A percentile compares a stretch with the other conserved stretches of the same genome.
Conservation (phyloP, 1,284 basidiomycete genomes). For the Boletus hoseneyae region DNA sequence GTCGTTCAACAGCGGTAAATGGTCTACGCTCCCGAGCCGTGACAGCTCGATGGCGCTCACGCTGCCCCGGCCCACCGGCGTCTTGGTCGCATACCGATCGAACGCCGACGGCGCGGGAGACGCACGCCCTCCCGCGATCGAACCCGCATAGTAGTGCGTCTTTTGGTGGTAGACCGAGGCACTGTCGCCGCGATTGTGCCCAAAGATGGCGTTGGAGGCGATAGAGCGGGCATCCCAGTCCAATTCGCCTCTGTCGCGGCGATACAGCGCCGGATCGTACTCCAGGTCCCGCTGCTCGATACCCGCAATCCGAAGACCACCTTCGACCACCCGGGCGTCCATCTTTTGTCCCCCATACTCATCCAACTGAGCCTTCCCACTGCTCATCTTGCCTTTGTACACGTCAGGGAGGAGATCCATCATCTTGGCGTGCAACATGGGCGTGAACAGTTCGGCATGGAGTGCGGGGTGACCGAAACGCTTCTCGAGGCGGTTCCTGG, state of each 20-base stretch:
- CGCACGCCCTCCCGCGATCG: slow-evolving; percentile 36
- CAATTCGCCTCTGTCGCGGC: slow-evolving; percentile 72
- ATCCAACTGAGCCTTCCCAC: slow-evolving; percentile 58
- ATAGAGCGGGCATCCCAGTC: slow-evolving; percentile 79
- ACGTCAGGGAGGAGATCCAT: slow-evolving; percentile 72
- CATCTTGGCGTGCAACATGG: slow-evolving; percentile 85
- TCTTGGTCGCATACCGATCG: slow-evolving; percentile 53
- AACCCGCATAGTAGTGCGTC: slow-evolving; percentile 41
- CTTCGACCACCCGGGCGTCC: slow-evolving; percentile 66
- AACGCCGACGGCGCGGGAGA: slow-evolving; percentile 48
- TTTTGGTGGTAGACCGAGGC: slow-evolving; percentile 42
- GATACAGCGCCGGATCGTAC: slow-evolving; percentile 71
- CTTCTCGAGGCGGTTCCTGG: slow-evolving; percentile 69
- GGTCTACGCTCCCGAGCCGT: slow-evolving; percentile 49
- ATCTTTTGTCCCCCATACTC: slow-evolving; percentile 75
- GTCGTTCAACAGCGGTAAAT: slow-evolving; percentile 49
- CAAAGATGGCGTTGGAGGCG: slow-evolving; percentile 55
- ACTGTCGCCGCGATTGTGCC: slow-evolving; percentile 34
- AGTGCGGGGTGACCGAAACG: slow-evolving; percentile 87
- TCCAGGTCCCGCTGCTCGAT: slow-evolving; percentile 73
- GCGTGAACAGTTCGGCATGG: slow-evolving; percentile 77
- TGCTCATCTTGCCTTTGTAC: slow-evolving; percentile 68
- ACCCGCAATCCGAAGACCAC: slow-evolving; percentile 75
- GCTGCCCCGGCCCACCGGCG: slow-evolving; percentile 29
- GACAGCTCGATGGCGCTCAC: slow-evolving; percentile 54